A percentile compares a stretch with the other conserved stretches of the same genome.
Conservation (phyloP, 1,284 basidiomycete genomes). For the Trichosporon faecale region DNA sequence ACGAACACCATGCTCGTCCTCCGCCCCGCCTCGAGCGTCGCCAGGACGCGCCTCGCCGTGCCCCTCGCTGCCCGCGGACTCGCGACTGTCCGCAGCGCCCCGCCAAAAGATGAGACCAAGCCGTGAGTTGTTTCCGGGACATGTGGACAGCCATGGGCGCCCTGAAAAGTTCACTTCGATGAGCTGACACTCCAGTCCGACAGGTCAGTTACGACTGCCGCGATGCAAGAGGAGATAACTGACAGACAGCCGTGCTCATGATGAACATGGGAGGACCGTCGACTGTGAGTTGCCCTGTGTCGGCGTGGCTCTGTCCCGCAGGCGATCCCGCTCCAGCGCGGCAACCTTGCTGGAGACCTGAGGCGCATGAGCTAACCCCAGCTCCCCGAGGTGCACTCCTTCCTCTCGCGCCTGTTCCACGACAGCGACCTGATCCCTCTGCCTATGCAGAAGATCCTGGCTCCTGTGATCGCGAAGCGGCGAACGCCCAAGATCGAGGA, state of each 20-base stretch:
- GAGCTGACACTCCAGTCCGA: background rate
- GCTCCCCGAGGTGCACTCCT: conserved; percentile 82
- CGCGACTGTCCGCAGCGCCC: conserved; percentile 8
- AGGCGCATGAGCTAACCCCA: too few species aligned
- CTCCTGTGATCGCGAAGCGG: conserved; percentile 82
- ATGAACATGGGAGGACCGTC: conserved; percentile 98
- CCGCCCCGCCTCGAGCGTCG: background rate
- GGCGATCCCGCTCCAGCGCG: background rate
- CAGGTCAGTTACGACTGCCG: background rate
- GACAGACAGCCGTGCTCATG: conserved; percentile 75
- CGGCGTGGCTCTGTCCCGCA: background rate
- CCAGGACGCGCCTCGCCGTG: background rate
- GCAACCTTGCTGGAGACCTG: background rate
- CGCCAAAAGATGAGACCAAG: conserved; percentile 10
- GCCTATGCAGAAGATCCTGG: conserved; percentile 83
- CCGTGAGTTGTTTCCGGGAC: background rate
- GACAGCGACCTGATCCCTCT: conserved; percentile 95
- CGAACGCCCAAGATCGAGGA: conserved; percentile 92
- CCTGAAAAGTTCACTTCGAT: background rate
- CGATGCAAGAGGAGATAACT: background rate
- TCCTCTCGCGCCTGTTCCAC: conserved; percentile 88
- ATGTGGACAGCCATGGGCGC: background rate
- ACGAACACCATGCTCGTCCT: background rate
- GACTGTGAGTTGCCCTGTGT: conserved; percentile 60
- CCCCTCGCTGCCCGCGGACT: background rate